Percentiles rank a stretch among this genome's conserved stretches.
These are phyloP conservation scores for Umbilicus rupestris DNA, from an alignment of 164 flowering plant genomes.

Conservation along the genomic window DNA sequence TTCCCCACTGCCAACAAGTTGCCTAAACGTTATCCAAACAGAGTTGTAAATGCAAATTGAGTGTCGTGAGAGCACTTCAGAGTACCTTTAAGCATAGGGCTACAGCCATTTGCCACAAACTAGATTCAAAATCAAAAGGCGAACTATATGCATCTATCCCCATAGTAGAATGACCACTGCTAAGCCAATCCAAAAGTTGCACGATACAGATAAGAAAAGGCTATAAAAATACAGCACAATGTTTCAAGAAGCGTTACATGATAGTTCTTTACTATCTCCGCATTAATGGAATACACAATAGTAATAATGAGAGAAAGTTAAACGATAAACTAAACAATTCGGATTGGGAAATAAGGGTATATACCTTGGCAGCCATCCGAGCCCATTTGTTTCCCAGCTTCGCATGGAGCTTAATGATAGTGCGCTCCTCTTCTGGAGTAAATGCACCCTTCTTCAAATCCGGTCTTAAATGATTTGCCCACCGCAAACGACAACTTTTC, in stretches of 20 bases:
- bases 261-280: not conserved
- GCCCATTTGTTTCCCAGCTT: constrained; percentile 7
- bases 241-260: not conserved
- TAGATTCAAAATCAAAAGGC: no score
- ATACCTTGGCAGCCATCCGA: not conserved
- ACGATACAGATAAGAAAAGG: not conserved
- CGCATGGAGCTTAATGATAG: not conserved
- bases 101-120: no score
- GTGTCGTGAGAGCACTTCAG: not conserved
- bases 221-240: not conserved
- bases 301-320: not conserved
- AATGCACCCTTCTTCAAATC: constrained; percentile 4
- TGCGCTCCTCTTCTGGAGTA: not conserved
- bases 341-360: not conserved
- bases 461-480: constrained; percentile 2
- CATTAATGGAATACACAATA: not conserved
- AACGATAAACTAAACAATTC: not conserved
- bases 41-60: not conserved
- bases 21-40: not conserved
- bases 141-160: no score
- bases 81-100: no score
- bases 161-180: not conserved
- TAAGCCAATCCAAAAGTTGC: not conserved
- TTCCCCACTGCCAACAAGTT: not conserved
- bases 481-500: constrained; percentile 3